Conservation (phyloP, 169 alveolate species). For the Amoebophrya sp. region DNA sequence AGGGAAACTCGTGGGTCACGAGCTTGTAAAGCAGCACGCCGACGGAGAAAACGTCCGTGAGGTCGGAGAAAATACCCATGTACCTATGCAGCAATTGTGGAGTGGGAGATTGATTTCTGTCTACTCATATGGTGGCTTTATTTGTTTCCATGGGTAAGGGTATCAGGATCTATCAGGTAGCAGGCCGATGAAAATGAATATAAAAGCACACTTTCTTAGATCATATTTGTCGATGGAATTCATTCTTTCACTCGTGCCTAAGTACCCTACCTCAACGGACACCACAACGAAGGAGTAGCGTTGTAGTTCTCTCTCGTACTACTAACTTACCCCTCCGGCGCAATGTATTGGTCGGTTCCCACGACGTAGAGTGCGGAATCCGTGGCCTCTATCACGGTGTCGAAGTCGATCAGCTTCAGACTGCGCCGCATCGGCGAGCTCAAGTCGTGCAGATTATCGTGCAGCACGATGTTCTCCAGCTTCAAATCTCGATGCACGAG, state of each 20-base stretch:
- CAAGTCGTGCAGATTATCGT: background rate
- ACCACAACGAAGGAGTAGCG: too few relatives aligned
- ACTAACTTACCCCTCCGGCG: background rate
- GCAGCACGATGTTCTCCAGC: background rate
- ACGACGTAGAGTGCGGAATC: background rate
- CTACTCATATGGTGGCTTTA: too few relatives aligned
- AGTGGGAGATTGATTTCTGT: too few relatives aligned
- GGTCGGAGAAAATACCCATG: background rate
- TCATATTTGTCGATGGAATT: too few relatives aligned
- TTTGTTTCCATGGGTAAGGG: too few relatives aligned
- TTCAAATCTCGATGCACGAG: background rate
- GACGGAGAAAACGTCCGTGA: background rate
- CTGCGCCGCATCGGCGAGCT: background rate
- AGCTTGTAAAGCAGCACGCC: background rate
- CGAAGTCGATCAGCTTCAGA: background rate
- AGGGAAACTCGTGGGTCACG: background rate
- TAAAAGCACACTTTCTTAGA: too few relatives aligned
- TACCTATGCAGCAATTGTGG: too few relatives aligned
- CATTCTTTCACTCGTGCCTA: too few relatives aligned
- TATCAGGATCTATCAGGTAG: too few relatives aligned
- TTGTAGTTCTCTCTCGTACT: too few relatives aligned
- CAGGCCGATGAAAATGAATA: too few relatives aligned
- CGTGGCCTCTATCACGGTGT: background rate
- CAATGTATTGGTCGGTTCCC: background rate
- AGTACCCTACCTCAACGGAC: too few relatives aligned